Base-by-base conservation (phyloP, 2,329 filamentous ascomycete genomes). In the Akanthomyces muscarius region DNA sequence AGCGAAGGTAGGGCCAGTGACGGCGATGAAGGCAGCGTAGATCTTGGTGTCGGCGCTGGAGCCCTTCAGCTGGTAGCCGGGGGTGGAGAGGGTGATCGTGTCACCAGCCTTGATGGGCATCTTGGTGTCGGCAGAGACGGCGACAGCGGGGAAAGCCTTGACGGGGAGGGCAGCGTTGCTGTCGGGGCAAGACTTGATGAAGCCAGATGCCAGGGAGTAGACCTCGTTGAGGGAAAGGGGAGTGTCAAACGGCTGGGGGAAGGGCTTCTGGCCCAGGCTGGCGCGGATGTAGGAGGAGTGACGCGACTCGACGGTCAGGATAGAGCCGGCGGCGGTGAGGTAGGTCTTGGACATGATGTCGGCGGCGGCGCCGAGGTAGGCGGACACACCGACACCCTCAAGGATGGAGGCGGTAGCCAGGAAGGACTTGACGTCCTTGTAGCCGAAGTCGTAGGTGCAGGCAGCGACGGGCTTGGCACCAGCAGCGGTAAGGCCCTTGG, bases 351-450 rank as follows among this genome's bases (percentile, higher is more conserved):
- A 80, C 52, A 83, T 80, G 66, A 92, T 75, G 38, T 91, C 79
- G 5, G 87, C 85, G 16, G 88, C 88, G 30, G 87, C 89, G 64
- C 89, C 89, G 16, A 91, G 84, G 75, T 87, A 89, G 66, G 89
- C 89, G n/a, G 87, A 89, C 38, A 91, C 83, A 74, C 89, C 89
- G 64, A 91, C 83, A 70, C 85, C 89, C 75, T 92, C 89, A 64
- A 92, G 84, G 25, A 91, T 78, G 67, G 83, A 82, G 16, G 89
- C 89, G 3, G 86, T 89, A 56, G 82, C 83, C 44, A 92, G 82
- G 86, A 92, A 91, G 71, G 78, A 77, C 25, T 80, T 78, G 54
- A 87, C 87, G 68, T 86, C 83, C 57, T 85, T 86, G 73, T 90
- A 86, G 68, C 80, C 80, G 71, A 92, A 92, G 78, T 89, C 84